A percentile compares a stretch with the other conserved stretches of the same genome.
phyloP scores from a whole-genome alignment of 1,284 basidiomycete species.

The Leccinum laetum region DNA sequence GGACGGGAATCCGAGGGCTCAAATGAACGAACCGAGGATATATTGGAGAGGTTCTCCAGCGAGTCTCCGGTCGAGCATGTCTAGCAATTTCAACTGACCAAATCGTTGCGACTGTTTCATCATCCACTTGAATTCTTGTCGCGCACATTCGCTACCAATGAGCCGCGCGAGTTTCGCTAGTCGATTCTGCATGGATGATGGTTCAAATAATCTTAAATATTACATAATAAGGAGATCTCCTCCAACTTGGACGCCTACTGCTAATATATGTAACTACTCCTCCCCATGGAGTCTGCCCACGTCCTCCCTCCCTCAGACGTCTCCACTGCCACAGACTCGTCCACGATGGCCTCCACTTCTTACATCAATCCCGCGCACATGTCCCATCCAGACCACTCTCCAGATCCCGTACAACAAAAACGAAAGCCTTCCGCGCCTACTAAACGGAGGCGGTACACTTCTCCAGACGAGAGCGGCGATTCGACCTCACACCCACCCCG shows the following conservation, averaged over 20 bases:
- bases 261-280: slow-evolving; percentile 16
- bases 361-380: slow-evolving; percentile 32
- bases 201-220: slow-evolving; percentile 7
- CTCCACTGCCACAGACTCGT: background rate
- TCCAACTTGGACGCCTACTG: slow-evolving; percentile 7
- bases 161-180: slow-evolving; percentile 34
- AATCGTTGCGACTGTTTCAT: slow-evolving; percentile 44
- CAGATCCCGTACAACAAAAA: slow-evolving; percentile 13
- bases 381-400: slow-evolving; percentile 16
- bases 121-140: slow-evolving; percentile 68
- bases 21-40: slow-evolving; percentile 67
- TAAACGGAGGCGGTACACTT: slow-evolving; percentile 44
- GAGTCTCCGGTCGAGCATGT: slow-evolving; percentile 55
- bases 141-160: slow-evolving; percentile 49
- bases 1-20: slow-evolving; percentile 2
- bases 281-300: slow-evolving; percentile 15
- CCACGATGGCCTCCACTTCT: slow-evolving; percentile 11
- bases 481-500: slow-evolving; percentile 41
- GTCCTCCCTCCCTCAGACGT: slow-evolving; percentile 1
- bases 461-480: slow-evolving; percentile 52
- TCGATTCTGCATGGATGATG: slow-evolving; percentile 12
- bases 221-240: slow-evolving; percentile 18
- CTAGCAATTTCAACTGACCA: slow-evolving; percentile 12
- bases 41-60: slow-evolving; percentile 85
- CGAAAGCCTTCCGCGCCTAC: slow-evolving; percentile 15